phyloP scores from a whole-genome alignment of 768 basidiomycete genomes.

The Mycena albidolilacea region DNA sequence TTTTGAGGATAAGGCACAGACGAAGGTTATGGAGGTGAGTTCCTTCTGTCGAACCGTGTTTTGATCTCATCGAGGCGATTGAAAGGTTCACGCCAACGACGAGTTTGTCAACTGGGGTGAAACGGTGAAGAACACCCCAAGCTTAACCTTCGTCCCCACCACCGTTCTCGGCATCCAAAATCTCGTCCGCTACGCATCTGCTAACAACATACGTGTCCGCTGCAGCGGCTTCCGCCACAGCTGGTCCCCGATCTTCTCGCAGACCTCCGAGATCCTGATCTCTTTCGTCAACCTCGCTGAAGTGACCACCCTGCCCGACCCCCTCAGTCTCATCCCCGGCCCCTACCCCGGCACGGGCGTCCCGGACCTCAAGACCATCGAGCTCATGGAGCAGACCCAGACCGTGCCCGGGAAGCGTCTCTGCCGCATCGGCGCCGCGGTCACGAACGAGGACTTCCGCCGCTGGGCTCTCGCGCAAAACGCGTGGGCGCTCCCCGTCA shows the following conservation, averaged over 20 bases:
- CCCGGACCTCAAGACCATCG: slow-evolving; percentile 25
- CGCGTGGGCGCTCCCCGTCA: slow-evolving; percentile 43
- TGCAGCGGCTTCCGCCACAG: slow-evolving; percentile 23
- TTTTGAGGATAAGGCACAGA: slow-evolving; percentile 21
- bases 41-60: slow-evolving; percentile 11
- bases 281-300: slow-evolving; percentile 22
- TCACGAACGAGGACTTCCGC: slow-evolving; percentile 43
- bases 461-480: slow-evolving; percentile 27
- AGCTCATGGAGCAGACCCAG: slow-evolving; percentile 3
- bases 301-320: slow-evolving; percentile 23
- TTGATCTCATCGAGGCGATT: background rate
- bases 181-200: slow-evolving; percentile 3
- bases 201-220: slow-evolving; percentile 9
- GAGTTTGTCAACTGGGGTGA: slow-evolving; percentile 26
- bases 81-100: slow-evolving; percentile 15
- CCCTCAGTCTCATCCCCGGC: slow-evolving; percentile 8
- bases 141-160: slow-evolving; percentile 22
- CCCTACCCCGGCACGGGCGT: background rate
- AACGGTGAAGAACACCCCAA: slow-evolving; percentile 10
- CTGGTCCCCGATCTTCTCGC: slow-evolving; percentile 24
- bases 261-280: slow-evolving; percentile 17
- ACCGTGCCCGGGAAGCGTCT: background rate
- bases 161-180: slow-evolving; percentile 24
- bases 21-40: slow-evolving; percentile 26
- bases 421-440: slow-evolving; percentile 41